Percentiles rank a stretch among this genome's conserved stretches.
These are phyloP conservation scores for Komagataella ulmi DNA, from an alignment of 805 yeast genomes.

Conservation along the genomic window DNA sequence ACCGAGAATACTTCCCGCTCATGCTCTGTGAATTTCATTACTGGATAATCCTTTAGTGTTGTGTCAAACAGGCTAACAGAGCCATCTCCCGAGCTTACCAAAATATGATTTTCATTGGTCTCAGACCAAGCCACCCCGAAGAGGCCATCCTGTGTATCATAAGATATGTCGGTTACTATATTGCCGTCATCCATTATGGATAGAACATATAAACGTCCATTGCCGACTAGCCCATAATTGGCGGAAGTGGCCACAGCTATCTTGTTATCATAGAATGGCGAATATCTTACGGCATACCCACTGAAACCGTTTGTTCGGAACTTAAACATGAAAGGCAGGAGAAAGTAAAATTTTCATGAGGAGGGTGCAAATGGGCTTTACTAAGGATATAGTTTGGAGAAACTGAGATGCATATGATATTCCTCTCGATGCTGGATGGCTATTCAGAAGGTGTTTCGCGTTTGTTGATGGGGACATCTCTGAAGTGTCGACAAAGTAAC, in stretches of 20 bases:
- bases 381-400: not conserved
- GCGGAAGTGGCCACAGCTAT: slow-evolving; percentile 86
- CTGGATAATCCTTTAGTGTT: slow-evolving; percentile 53
- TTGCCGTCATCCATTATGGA: slow-evolving; percentile 56
- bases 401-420: slow-evolving; percentile 1
- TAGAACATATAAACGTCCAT: slow-evolving; percentile 68
- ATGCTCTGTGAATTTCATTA: slow-evolving; percentile 69
- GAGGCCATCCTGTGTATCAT: slow-evolving; percentile 89
- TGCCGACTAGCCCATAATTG: slow-evolving; percentile 89
- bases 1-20: slow-evolving; percentile 24
- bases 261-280: slow-evolving; percentile 84
- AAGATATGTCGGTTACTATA: slow-evolving; percentile 39
- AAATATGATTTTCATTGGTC: slow-evolving; percentile 72
- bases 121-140: slow-evolving; percentile 90
- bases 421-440: not conserved
- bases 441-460: not conserved
- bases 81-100: slow-evolving; percentile 86
- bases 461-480: not conserved
- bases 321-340: slow-evolving; percentile 37
- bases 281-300: slow-evolving; percentile 80
- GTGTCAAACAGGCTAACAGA: slow-evolving; percentile 71
- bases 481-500: too few species aligned
- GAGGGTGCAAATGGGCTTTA: too few species aligned
- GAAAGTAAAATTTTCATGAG: not conserved
- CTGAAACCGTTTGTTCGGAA: slow-evolving; percentile 70